Conservation (phyloP, 805 yeast genomes). For the Barnettozyma sucrosica region DNA sequence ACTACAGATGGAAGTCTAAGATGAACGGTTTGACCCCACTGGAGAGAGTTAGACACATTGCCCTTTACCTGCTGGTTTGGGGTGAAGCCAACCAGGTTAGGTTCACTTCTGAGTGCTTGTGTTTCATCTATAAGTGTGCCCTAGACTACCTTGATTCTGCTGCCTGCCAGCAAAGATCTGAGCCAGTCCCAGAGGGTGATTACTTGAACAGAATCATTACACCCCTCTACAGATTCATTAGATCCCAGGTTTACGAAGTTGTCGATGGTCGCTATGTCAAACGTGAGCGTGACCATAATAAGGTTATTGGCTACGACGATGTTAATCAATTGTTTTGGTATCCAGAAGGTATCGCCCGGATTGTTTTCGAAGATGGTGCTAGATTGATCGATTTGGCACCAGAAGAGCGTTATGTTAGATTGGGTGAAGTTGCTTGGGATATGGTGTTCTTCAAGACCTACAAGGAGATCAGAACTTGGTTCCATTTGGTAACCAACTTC, state of each 20-base stretch:
- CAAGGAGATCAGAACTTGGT: constrained; percentile 95
- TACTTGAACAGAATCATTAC: constrained; percentile 88
- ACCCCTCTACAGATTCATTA: constrained; percentile 75
- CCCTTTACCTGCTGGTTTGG: constrained; percentile 73
- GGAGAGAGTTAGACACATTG: constrained; percentile 74
- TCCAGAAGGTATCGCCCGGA: constrained; percentile 96
- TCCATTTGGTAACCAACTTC: constrained; percentile 89
- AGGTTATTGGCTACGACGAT: constrained; percentile 90
- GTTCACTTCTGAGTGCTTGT: constrained; percentile 82
- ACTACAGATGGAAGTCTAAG: constrained; percentile 75
- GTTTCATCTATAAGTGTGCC: constrained; percentile 95
- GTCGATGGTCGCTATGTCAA: constrained; percentile 77
- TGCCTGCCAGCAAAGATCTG: constrained; percentile 81
- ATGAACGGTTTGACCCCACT: constrained; percentile 70
- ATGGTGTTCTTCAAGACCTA: constrained; percentile 93
- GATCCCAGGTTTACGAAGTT: constrained; percentile 78
- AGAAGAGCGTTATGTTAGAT: constrained; percentile 80
- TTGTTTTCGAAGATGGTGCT: constrained; percentile 85
- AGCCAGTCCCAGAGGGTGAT: constrained; percentile 83
- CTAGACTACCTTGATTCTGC: constrained; percentile 84
- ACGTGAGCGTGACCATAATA: constrained; percentile 80
- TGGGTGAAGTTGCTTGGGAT: constrained; percentile 91
- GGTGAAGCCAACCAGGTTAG: constrained; percentile 94
- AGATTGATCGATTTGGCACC: constrained; percentile 85
- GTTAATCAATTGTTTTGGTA: constrained; percentile 99